phyloP scores from a whole-genome alignment of 176 grass and related monocot genomes.

The Bolboschoenus planiculmis region DNA sequence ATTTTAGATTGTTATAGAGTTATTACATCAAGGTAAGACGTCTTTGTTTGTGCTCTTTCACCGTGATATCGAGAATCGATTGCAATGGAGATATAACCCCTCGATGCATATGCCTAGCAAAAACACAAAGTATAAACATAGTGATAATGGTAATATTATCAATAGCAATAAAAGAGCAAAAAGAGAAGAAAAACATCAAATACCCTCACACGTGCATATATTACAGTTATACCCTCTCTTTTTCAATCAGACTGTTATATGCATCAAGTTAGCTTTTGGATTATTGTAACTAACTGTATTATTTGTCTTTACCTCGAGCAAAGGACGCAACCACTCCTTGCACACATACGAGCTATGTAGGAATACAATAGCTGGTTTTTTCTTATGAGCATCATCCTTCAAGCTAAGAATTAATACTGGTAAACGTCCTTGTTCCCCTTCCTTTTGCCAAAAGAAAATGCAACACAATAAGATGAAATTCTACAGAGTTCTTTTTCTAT shows the following conservation, averaged over 20 bases:
- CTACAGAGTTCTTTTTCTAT: background rate
- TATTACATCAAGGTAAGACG: slow-evolving; percentile 70
- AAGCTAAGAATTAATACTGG: slow-evolving; percentile 70
- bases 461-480: background rate
- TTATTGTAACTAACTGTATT: background rate
- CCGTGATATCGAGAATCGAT: slow-evolving; percentile 91
- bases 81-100: slow-evolving; percentile 74
- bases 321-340: slow-evolving; percentile 82
- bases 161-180: background rate
- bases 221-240: background rate
- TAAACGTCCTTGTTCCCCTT: slow-evolving; percentile 64
- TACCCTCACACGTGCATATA: background rate
- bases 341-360: slow-evolving; percentile 94
- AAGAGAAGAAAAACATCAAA: background rate
- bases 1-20: slow-evolving; percentile 2
- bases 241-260: background rate
- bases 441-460: slow-evolving; percentile 26
- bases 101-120: slow-evolving; percentile 81
- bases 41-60: slow-evolving; percentile 62
- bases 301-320: slow-evolving; percentile 64
- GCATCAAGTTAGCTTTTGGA: background rate
- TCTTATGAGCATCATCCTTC: slow-evolving; percentile 40
- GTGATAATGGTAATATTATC: background rate
- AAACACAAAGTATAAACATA: slow-evolving; percentile 1
- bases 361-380: slow-evolving; percentile 68